Evolutionary conservation across 139 green algal species (phyloP).

Genomic region (Volvox africanus): DNA sequence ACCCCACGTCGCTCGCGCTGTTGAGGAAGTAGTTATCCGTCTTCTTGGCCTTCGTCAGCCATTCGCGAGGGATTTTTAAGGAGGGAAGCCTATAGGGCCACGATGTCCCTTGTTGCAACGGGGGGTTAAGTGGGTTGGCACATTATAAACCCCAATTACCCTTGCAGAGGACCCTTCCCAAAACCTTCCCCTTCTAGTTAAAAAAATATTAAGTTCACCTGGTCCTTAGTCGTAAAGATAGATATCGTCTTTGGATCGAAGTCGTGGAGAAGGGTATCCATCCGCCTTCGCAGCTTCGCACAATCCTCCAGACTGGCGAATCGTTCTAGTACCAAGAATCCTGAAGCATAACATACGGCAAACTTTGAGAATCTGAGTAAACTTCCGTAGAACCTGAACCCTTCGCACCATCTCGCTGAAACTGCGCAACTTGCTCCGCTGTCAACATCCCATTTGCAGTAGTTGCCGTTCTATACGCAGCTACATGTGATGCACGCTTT

Average conservation of each 20-base stretch:
- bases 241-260: slow-evolving; percentile 63
- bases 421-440: slow-evolving; percentile 25
- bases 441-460: neutral
- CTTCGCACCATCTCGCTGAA: slow-evolving; percentile 32
- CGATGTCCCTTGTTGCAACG: no score
- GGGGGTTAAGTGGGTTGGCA: no score
- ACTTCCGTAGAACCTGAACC: no score
- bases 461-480: neutral
- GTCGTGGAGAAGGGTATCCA: slow-evolving; percentile 59
- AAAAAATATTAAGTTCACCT: slow-evolving; percentile 16
- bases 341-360: neutral
- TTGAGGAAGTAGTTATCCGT: slow-evolving; percentile 87
- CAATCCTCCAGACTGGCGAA: slow-evolving; percentile 59
- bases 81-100: no score
- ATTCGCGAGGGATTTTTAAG: no score
- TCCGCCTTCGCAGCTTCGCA: slow-evolving; percentile 55
- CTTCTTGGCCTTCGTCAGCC: slow-evolving; percentile 24
- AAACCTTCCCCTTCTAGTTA: no score
- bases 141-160: no score
- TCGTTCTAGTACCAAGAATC: slow-evolving; percentile 63
- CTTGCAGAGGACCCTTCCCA: no score
- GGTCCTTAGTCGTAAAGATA: slow-evolving; percentile 70
- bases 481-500: neutral
- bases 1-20: slow-evolving; percentile 70
- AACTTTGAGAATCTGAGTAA: no score